Base-by-base conservation (phyloP, 225 moss, liverwort and hornwort genomes). In the Climacium dendroides region DNA sequence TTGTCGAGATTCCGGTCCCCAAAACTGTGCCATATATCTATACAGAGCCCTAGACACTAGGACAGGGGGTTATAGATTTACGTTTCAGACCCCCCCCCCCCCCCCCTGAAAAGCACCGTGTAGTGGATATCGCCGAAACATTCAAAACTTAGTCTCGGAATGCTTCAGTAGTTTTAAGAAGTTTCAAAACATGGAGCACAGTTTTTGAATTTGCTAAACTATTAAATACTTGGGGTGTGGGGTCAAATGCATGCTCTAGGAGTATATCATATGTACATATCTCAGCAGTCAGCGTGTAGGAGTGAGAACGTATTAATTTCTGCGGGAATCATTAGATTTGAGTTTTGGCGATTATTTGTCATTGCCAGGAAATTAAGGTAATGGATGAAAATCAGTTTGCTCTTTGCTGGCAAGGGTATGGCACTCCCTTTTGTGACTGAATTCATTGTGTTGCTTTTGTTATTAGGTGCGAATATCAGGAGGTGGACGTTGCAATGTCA, bases 401-500 rank as follows among this genome's bases (percentile, higher is more conserved):
- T 74, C 23, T 52, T 81, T 74, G 63, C 50, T 62, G 73, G 62
- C 39, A 57, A 72, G 39, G 54, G 53, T 74, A 74, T 41, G 63
- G 25, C 53, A 45, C 64, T 58, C 55, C 24, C 61, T 43, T 52
- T 45, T 54, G 62, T 71, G 29, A 41, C 29, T 72, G 25, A 87
- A 22, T 53, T 76, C 32, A 57, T 34, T 67, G 54, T 80, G 80
- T 72, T 66, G 72, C 64, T 77, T 71, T 53, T 87, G 62, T 81
- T 61, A 74, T 79, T 86, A 97, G 97, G 98, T 98, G 71, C 92
- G 94, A 85, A 90, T 98, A 83, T 98, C 98, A 82, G 98, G 98
- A 70, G 98, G 98, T 29, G 98, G 98, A 63, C 98, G 96, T 70
- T 98, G 98, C 93, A 98, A 98, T 92, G 94, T 98, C 77, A 98